These are phyloP conservation scores for Boletus vinaceobasis DNA, from an alignment of 768 basidiomycete genomes.

Conservation along the genomic window DNA sequence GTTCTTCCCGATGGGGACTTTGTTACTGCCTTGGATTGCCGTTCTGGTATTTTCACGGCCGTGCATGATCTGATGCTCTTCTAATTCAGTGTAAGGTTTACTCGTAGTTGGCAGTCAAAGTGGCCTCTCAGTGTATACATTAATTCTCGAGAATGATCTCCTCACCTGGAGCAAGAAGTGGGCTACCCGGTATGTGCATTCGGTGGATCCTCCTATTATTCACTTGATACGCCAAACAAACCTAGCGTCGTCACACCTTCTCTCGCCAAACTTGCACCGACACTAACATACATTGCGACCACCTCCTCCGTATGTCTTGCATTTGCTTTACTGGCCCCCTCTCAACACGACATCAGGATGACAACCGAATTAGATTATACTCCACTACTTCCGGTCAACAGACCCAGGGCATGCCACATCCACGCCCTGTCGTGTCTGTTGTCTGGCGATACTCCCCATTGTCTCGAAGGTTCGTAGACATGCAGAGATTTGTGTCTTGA, in stretches of 20 bases:
- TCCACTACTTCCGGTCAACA: slow-evolving; percentile 69
- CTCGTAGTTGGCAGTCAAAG: slow-evolving; percentile 64
- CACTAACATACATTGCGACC: slow-evolving; percentile 68
- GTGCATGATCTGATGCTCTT: background rate
- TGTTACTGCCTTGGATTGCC: slow-evolving; percentile 67
- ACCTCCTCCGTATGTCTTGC: slow-evolving; percentile 49
- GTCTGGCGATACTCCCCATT: slow-evolving; percentile 70
- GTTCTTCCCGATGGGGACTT: slow-evolving; percentile 51
- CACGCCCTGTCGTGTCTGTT: slow-evolving; percentile 66
- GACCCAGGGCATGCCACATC: slow-evolving; percentile 68
- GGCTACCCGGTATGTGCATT: slow-evolving; percentile 50
- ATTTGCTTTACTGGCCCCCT: background rate
- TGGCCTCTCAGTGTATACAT: slow-evolving; percentile 68
- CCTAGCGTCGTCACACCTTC: slow-evolving; percentile 45
- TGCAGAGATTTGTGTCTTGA: background rate
- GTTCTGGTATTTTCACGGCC: slow-evolving; percentile 52
- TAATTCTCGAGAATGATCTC: slow-evolving; percentile 77
- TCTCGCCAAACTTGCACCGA: slow-evolving; percentile 67
- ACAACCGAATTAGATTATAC: slow-evolving; percentile 59
- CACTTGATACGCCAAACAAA: slow-evolving; percentile 23
- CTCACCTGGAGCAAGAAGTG: slow-evolving; percentile 84
- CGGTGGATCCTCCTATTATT: slow-evolving; percentile 1
- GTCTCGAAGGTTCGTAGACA: slow-evolving; percentile 55
- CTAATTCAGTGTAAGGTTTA: slow-evolving; percentile 52
- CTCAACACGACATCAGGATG: slow-evolving; percentile 40